Percentiles rank a stretch among this genome's conserved stretches.
Evolutionary conservation across 805 yeast genomes (phyloP).

Genomic region (Zygoascus flipseniorum): DNA sequence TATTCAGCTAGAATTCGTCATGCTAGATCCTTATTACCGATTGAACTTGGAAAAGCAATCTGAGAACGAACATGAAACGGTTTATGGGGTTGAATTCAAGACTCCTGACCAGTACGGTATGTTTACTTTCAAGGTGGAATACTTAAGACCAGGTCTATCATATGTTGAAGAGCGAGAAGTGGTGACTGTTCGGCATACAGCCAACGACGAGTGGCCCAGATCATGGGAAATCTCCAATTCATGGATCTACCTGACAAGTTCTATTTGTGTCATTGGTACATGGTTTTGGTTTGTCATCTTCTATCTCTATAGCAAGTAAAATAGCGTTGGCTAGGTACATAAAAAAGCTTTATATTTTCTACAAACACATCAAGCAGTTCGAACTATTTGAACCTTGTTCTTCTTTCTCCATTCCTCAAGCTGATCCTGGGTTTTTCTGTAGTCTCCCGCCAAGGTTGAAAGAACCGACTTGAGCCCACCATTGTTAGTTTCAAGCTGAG

Average conservation of each 20-base stretch:
- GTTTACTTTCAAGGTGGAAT: slow-evolving; percentile 75
- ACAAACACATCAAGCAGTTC: slow-evolving; percentile 5
- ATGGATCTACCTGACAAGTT: slow-evolving; percentile 79
- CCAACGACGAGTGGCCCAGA: slow-evolving; percentile 90
- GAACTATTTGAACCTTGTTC: slow-evolving; percentile 42
- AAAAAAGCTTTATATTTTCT: not conserved
- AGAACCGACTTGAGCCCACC: slow-evolving; percentile 39
- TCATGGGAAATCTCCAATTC: slow-evolving; percentile 90
- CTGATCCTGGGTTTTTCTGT: slow-evolving; percentile 32
- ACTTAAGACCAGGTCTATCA: slow-evolving; percentile 67
- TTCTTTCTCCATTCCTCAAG: slow-evolving; percentile 43
- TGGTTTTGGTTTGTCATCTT: slow-evolving; percentile 74
- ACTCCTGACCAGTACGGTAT: slow-evolving; percentile 97
- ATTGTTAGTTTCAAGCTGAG: slow-evolving; percentile 49
- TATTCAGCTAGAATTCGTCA: slow-evolving; percentile 75
- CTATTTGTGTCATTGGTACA: slow-evolving; percentile 56
- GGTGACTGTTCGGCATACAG: slow-evolving; percentile 85
- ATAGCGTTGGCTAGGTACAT: not conserved
- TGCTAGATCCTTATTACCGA: slow-evolving; percentile 95
- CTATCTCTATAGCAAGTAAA: slow-evolving; percentile 37
- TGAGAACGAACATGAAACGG: slow-evolving; percentile 28
- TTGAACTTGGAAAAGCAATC: slow-evolving; percentile 41
- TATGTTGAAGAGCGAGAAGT: slow-evolving; percentile 57
- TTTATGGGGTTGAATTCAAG: slow-evolving; percentile 49
- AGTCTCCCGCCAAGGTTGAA: slow-evolving; percentile 33